Evolutionary conservation across 2,329 filamentous ascomycete species (phyloP).

Genomic region (Cyphellophora europaea): DNA sequence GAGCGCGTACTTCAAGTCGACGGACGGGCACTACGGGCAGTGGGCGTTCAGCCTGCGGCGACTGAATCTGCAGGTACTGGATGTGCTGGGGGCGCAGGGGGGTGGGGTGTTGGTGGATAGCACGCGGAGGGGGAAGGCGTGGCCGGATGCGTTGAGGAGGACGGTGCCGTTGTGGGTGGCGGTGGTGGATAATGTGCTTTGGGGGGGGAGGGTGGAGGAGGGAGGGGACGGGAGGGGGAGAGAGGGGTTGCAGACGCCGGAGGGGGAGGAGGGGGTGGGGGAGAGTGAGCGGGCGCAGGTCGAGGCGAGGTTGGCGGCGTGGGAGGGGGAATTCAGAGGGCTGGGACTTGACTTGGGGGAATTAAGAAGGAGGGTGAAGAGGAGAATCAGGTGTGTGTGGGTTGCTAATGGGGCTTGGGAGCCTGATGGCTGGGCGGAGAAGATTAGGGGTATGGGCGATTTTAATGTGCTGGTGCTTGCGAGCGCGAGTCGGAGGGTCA

Average conservation of each 20-base stretch:
- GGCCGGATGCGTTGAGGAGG: conserved; percentile 91
- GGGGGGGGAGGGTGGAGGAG: conserved; percentile 26
- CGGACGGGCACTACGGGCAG: conserved; percentile 82
- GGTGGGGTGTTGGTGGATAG: conserved; percentile 79
- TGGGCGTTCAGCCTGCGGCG: conserved; percentile 84
- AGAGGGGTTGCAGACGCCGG: conserved; percentile 36
- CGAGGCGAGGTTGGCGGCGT: conserved; percentile 47
- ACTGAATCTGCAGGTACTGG: conserved; percentile 73
- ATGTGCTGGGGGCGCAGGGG: conserved; percentile 50
- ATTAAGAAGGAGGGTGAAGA: conserved; percentile 7
- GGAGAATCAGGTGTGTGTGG: conserved; percentile 15
- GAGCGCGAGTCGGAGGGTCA: conserved; percentile 67
- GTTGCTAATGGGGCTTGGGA: conserved; percentile 10
- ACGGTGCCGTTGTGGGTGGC: conserved; percentile 91
- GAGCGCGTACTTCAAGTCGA: conserved; percentile 94
- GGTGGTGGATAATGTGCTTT: conserved; percentile 71
- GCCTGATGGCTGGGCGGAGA: not conserved
- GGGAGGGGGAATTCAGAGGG: conserved; percentile 42
- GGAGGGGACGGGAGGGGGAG: conserved; percentile 50
- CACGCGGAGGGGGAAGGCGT: conserved; percentile 81
- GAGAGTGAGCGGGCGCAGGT: conserved; percentile 75
- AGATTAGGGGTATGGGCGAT: not conserved
- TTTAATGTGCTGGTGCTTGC: conserved; percentile 70
- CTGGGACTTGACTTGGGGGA: conserved; percentile 7
- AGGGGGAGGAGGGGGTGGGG: conserved; percentile 39